Conservation (phyloP, 139 green algal species). For the Pseudopediastrum boryanum region DNA sequence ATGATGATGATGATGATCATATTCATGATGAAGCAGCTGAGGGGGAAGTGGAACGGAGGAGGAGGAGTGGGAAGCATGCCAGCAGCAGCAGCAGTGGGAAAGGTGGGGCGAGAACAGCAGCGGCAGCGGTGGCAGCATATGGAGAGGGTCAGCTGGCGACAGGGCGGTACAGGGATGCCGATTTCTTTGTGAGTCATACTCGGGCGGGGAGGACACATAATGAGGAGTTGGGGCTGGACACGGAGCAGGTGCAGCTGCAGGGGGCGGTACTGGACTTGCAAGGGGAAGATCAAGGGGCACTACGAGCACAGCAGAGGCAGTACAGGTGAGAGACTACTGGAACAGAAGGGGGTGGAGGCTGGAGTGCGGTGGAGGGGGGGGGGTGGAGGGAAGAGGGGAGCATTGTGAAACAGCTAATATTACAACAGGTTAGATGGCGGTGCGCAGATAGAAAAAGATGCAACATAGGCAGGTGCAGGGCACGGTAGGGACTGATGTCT, state of each 20-base stretch:
- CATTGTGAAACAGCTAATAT: too few species aligned
- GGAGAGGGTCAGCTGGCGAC: slow-evolving; percentile 37
- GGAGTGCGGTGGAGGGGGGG: background rate
- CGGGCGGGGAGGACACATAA: slow-evolving; percentile 32
- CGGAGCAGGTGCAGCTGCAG: slow-evolving; percentile 49
- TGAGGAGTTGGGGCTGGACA: slow-evolving; percentile 52
- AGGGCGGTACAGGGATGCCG: slow-evolving; percentile 61
- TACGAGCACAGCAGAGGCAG: slow-evolving; percentile 51
- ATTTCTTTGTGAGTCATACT: slow-evolving; percentile 51
- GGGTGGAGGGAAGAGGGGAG: too few species aligned
- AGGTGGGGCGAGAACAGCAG: background rate
- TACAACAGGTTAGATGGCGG: too few species aligned
- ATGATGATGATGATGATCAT: background rate
- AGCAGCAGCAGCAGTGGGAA: background rate
- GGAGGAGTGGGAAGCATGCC: background rate
- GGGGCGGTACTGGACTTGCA: slow-evolving; percentile 80
- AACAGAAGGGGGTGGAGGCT: background rate
- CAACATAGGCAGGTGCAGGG: too few species aligned
- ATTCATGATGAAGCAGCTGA: background rate
- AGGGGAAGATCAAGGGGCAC: slow-evolving; percentile 72
- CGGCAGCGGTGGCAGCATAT: slow-evolving; percentile 3
- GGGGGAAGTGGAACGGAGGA: background rate
- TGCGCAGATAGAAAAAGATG: too few species aligned
- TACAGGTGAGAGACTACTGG: slow-evolving; percentile 37
- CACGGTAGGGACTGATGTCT: too few species aligned